Percentiles rank a stretch among this genome's conserved stretches.
Evolutionary conservation across 768 basidiomycete genomes (phyloP).

Genomic region (Tricholoma saponaceum): DNA sequence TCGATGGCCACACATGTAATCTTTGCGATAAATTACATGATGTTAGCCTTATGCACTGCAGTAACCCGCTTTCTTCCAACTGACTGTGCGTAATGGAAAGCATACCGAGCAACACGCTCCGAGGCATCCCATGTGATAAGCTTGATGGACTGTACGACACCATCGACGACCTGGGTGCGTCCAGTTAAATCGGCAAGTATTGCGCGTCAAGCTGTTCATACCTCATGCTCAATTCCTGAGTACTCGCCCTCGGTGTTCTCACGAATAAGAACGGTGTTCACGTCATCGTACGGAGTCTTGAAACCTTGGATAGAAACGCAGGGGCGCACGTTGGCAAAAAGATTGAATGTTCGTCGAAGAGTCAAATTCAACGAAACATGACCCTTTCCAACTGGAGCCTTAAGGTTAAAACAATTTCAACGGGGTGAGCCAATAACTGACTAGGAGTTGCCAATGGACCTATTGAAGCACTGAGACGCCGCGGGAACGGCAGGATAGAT

Average conservation of each 20-base stretch:
- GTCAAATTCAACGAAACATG: constrained; percentile 98
- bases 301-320: constrained; percentile 94
- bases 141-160: constrained; percentile 99
- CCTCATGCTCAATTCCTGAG: constrained; percentile 99
- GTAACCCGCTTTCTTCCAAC: constrained; percentile 89
- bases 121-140: constrained; percentile 99
- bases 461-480: constrained; percentile 22
- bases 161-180: constrained; percentile 72
- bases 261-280: constrained; percentile 96
- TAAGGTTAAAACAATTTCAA: constrained; percentile 6
- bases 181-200: background rate
- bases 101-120: constrained; percentile 96
- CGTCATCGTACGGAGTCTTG: constrained; percentile 98
- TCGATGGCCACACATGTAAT: constrained; percentile 4
- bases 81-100: constrained; percentile 94
- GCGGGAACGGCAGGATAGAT: background rate
- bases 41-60: constrained; percentile 99
- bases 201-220: constrained; percentile 23
- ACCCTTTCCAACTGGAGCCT: constrained; percentile 84
- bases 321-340: constrained; percentile 98
- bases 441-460: constrained; percentile 97
- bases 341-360: constrained; percentile 93
- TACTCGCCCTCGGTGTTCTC: constrained; percentile 99
- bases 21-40: constrained; percentile 65
- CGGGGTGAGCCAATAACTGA: constrained; percentile 35